These are phyloP conservation scores for Botryotinia calthae DNA, from an alignment of 2,329 filamentous ascomycete genomes.

Conservation along the genomic window DNA sequence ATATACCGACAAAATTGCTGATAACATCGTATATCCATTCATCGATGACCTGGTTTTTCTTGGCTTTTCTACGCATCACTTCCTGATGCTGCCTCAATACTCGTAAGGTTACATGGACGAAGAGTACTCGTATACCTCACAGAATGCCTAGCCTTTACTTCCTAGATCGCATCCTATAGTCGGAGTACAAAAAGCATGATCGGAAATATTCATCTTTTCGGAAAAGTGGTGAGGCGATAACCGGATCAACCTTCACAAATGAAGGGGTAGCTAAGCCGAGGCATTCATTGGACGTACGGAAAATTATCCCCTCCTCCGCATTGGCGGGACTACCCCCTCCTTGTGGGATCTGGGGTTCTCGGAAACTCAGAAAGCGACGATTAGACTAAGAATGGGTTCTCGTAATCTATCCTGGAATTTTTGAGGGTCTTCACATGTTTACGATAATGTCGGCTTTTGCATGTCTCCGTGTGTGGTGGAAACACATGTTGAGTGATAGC, in stretches of 20 bases:
- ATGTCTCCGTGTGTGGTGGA: too few relatives aligned
- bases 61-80: background rate
- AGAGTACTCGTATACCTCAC: background rate
- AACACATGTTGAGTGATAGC: background rate
- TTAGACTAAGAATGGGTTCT: too few relatives aligned
- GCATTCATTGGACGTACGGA: background rate
- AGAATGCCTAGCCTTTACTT: background rate
- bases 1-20: conserved; percentile 10
- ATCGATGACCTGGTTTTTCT: background rate
- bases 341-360: background rate
- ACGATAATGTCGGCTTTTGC: background rate
- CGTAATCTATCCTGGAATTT: background rate
- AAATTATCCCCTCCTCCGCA: conserved; percentile 6
- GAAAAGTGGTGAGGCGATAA: background rate
- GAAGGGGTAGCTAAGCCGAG: conserved; percentile 9
- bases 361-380: too few relatives aligned
- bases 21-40: background rate
- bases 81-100: background rate
- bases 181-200: conserved; percentile 3
- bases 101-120: background rate
- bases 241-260: background rate
- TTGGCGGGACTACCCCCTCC: background rate
- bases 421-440: conserved; percentile 5
- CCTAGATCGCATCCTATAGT: conserved; percentile 11
- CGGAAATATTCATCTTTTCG: background rate